phyloP scores from a whole-genome alignment of 2,329 filamentous ascomycete species.

The Plenodomus lindquistii region DNA sequence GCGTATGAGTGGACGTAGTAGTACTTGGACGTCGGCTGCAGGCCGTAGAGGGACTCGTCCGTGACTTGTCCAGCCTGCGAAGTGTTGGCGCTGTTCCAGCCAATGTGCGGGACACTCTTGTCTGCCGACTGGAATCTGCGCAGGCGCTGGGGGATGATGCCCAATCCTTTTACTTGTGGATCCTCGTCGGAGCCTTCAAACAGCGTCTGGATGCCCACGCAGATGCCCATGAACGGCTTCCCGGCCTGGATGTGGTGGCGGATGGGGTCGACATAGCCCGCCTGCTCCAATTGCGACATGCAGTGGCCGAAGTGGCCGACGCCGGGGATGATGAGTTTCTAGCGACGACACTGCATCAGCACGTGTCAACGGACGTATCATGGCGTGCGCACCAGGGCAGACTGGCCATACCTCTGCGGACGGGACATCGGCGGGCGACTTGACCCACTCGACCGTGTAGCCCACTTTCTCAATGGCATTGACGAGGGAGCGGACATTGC shows the following conservation, averaged over 20 bases:
- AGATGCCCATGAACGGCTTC: slow-evolving; percentile 99
- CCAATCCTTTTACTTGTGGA: slow-evolving; percentile 70
- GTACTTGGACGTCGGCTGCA: slow-evolving; percentile 85
- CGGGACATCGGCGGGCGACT: slow-evolving; percentile 78
- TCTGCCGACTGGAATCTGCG: slow-evolving; percentile 73
- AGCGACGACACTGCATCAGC: slow-evolving; percentile 38
- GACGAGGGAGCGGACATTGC: slow-evolving; percentile 92
- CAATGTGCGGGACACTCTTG: slow-evolving; percentile 98
- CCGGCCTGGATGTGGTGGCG: slow-evolving; percentile 79
- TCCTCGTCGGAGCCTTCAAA: slow-evolving; percentile 87
- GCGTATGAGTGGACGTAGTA: slow-evolving; percentile 99
- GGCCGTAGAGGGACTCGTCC: slow-evolving; percentile 70
- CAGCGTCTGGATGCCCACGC: slow-evolving; percentile 88
- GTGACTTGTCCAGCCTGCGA: slow-evolving; percentile 46
- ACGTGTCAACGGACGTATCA: slow-evolving; percentile 31
- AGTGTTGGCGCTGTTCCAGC: slow-evolving; percentile 90
- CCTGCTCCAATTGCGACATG: slow-evolving; percentile 77
- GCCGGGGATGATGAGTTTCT: slow-evolving; percentile 94
- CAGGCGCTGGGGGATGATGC: slow-evolving; percentile 71
- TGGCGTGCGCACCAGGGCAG: slow-evolving; percentile 2
- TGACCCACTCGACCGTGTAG: slow-evolving; percentile 91
- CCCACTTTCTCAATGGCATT: slow-evolving; percentile 97
- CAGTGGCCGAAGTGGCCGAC: slow-evolving; percentile 99
- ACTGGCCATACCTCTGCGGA: slow-evolving; percentile 71
- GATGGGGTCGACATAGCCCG: slow-evolving; percentile 83